These are phyloP conservation scores for Geotrichum citri-aurantii DNA, from an alignment of 1,139 yeast genomes.

Conservation along the genomic window DNA sequence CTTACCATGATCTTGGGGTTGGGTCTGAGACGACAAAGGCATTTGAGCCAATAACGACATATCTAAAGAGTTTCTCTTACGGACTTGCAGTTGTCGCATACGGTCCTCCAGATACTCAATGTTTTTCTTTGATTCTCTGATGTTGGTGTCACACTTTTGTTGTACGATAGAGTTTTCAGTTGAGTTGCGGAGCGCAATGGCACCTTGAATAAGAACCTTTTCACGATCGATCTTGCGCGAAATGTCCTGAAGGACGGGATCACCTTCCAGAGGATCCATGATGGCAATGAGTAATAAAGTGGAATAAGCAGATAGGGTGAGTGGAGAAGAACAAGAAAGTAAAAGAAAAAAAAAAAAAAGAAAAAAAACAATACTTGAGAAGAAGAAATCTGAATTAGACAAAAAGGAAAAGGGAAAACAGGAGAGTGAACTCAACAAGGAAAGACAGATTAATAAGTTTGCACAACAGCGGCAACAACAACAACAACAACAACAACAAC, in stretches of 20 bases:
- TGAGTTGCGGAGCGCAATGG: constrained; percentile 68
- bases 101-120: constrained; percentile 82
- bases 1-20: neutral
- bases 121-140: constrained; percentile 85
- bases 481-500: neutral
- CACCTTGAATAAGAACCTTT: constrained; percentile 80
- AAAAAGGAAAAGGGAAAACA: neutral
- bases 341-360: neutral
- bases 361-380: neutral
- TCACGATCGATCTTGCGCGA: constrained; percentile 81
- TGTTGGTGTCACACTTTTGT: constrained; percentile 84
- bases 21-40: neutral
- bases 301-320: neutral
- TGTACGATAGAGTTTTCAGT: constrained; percentile 77
- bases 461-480: neutral
- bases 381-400: neutral
- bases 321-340: neutral
- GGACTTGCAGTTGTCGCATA: constrained; percentile 53
- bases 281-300: neutral
- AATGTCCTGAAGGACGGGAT: constrained; percentile 51
- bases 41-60: neutral
- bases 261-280: constrained; percentile 20
- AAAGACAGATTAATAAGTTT: neutral
- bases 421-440: neutral
- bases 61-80: constrained; percentile 19